These are phyloP conservation scores for Candida easanensis DNA, from an alignment of 805 yeast species.

Conservation along the genomic window DNA sequence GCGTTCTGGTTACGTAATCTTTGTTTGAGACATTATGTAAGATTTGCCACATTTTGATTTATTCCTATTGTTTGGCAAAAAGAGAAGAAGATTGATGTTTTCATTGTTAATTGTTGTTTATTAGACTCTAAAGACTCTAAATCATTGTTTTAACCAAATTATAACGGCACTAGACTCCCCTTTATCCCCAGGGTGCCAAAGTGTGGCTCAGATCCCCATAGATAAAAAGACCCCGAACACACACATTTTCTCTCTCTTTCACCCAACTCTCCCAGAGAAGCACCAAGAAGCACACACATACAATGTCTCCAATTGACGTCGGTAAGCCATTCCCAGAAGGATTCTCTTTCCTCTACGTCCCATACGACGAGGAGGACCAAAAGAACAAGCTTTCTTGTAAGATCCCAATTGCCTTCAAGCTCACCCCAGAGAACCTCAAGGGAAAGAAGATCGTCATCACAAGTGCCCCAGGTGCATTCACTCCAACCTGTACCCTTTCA, in stretches of 20 bases:
- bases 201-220: too few species aligned
- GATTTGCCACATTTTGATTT: too few species aligned
- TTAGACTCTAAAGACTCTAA: too few species aligned
- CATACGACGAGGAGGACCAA: constrained; percentile 27
- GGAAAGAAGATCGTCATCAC: constrained; percentile 54
- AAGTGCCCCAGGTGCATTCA: constrained; percentile 84
- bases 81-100: too few species aligned
- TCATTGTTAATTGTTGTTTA: too few species aligned
- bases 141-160: too few species aligned
- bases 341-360: constrained; percentile 28
- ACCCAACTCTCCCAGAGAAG: neutral
- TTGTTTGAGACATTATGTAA: neutral
- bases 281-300: neutral
- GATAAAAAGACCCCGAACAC: neutral
- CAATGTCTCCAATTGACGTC: constrained; percentile 13
- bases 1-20: neutral
- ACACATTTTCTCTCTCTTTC: neutral
- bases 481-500: constrained; percentile 73
- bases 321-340: constrained; percentile 29
- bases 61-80: too few species aligned
- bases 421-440: constrained; percentile 25
- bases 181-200: too few species aligned
- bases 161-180: too few species aligned
- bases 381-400: constrained; percentile 25
- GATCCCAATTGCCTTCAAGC: constrained; percentile 25